Evolutionary conservation across 192 early-diverging fungal genomes (phyloP).

Genomic region (Kappamyces sp.): DNA sequence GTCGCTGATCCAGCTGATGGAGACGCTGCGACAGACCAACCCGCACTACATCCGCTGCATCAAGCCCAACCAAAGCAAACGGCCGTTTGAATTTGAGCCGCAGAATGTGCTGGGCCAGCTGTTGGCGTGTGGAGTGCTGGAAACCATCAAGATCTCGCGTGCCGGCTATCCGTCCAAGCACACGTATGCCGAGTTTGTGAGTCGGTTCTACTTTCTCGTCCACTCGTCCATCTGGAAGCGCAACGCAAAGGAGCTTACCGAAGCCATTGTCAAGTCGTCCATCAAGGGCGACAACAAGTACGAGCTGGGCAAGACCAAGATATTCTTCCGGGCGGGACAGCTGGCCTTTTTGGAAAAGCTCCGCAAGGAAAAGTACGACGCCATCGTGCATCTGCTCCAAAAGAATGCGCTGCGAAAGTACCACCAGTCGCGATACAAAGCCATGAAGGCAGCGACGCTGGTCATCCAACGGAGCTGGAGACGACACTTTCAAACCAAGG

Average conservation of each 20-base stretch:
- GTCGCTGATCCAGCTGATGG: slow-evolving; percentile 69
- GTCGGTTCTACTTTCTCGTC: slow-evolving; percentile 62
- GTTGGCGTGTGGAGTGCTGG: slow-evolving; percentile 35
- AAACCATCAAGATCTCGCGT: slow-evolving; percentile 95
- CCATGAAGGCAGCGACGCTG: slow-evolving; percentile 47
- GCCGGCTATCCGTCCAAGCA: slow-evolving; percentile 93
- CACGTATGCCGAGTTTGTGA: slow-evolving; percentile 85
- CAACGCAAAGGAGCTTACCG: slow-evolving; percentile 43
- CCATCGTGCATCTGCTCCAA: slow-evolving; percentile 80
- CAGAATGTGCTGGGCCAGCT: slow-evolving; percentile 84
- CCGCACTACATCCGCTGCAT: slow-evolving; percentile 90
- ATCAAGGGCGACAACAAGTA: slow-evolving; percentile 82
- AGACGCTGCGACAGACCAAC: slow-evolving; percentile 80
- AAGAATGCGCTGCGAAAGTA: slow-evolving; percentile 75
- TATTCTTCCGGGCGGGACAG: slow-evolving; percentile 98
- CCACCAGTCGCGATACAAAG: slow-evolving; percentile 28
- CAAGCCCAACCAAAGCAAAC: slow-evolving; percentile 88
- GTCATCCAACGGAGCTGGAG: slow-evolving; percentile 56
- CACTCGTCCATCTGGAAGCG: slow-evolving; percentile 47
- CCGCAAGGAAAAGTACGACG: slow-evolving; percentile 72
- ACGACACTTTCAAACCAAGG: slow-evolving; percentile 54
- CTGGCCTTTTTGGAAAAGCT: slow-evolving; percentile 83
- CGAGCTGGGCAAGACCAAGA: slow-evolving; percentile 91
- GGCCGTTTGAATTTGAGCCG: slow-evolving; percentile 79
- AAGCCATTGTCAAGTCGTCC: slow-evolving; percentile 45